Evolutionary conservation across 768 basidiomycete genomes (phyloP), one percentile per base, ranked within the genome.

Genomic region (Termitomyces sp.): DNA sequence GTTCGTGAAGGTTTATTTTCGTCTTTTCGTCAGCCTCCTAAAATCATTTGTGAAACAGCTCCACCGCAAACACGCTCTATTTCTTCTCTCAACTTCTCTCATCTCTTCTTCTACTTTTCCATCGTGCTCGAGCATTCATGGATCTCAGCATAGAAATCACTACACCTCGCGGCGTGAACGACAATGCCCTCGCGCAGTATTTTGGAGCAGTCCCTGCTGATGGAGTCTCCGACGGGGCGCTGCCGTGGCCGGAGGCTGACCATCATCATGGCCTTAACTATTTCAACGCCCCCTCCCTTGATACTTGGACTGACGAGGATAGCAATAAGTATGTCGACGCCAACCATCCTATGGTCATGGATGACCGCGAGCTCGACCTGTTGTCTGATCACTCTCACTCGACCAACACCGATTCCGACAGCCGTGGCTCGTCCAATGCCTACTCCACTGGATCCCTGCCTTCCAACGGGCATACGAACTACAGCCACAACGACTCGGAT

Each of bases 381-480:
- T 35, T 63, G 28, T 67, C 66, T 20, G 64, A 67, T 52, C 64
- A 64, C 36, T 66, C 65, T 20, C 54, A 63, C 51, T 59, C 59
- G 42, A 61, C 62, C 16, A 58, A 55, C 15, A 61, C 64, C 15
- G 66, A 65, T 35, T 61, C 66, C 15, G 63, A 62, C 22, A 59
- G 65, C 48, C 63, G 51, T 39, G 64, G 61, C 18, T 67, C 64
- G 35, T 61, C 64, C 16, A 65, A 65, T 48, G 22, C 62, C n/a
- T 59, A 52, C 49, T 63, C 59, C n/a, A 57, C 54, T 5, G 59
- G 50, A 45, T 63, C 59, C 13, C 8, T 58, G 15, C 59, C 62
- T 7, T 58, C 66, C 15, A 56, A 57, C 35, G 57, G 58, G 24
- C 52, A 53, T 33, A 20, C 42, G 24, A 57, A 48, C 40, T 57